Evolutionary conservation across 805 yeast genomes (phyloP), one percentile per base, ranked within the genome.

Genomic region (Lipomyces yamadae): DNA sequence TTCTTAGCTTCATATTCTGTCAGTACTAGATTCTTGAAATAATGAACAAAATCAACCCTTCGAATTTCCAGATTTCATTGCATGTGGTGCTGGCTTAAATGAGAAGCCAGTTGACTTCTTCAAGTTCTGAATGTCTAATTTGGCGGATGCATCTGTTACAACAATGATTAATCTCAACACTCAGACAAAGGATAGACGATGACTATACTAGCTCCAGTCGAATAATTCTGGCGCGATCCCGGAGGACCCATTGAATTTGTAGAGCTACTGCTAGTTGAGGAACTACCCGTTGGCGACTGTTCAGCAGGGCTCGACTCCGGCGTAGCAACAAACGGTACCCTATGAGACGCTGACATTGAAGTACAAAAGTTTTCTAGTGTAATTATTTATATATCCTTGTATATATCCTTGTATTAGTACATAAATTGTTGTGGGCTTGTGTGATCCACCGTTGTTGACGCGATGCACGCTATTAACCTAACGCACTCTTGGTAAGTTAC

Each of bases 61-160:
- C 34, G 55, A 52, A 52, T 18, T 52, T 7, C 34, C 55, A 10
- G 55, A 52, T 52, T 52, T 29, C 55, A 32, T 24, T n/a, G 55
- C 55, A 52, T 32, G 55, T 24, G 48, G 48, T 15, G 48, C 48
- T 42, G 48, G 48, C 18, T 42, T 42, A 52, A 52, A 52, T 13
- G 55, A 52, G 55, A 52, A 52, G 30, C 34, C 55, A 52, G 55
- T 52, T 29, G 55, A n/a, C 55, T 24, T 18, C 32, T 52, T 52
- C 55, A 52, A 15, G 29, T n/a, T 32, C 34, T 32, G 55, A 4
- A 52, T 29, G 15, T 52, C 55, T 11, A 52, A n/a, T n/a, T 42
- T 42, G 24, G 48, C 2, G 48, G 48, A 15, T 0, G 18, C 48
- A 42, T 42, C 48, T 42, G 48, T 7, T 42, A n/a, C 48, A n/a